Evolutionary conservation across 2,329 filamentous ascomycete species (phyloP), one percentile per base, ranked within the genome.

Genomic region (Fusarium sp.): DNA sequence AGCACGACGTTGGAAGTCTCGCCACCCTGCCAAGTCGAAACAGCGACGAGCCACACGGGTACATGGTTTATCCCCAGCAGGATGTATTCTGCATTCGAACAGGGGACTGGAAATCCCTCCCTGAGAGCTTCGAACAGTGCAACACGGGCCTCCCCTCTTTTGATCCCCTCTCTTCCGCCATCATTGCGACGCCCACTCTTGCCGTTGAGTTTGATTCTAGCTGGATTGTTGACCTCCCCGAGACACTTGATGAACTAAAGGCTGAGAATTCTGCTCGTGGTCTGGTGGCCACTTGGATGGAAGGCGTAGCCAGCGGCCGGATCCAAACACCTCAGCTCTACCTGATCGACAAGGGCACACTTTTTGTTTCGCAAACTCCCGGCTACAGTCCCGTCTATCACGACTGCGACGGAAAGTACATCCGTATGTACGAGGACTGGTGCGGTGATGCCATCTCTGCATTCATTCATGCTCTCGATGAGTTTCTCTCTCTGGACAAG

Each of bases 161-260:
- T 12, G 2, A 2, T 54, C 35, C 14, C 0, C 24, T 28, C 1
- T 4, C 20, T 14, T n/a, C 35, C 1, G 26, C 35, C 2, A 5
- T 7, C 2, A 3, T 54, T n/a, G 3, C 35, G 11, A 14, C 13
- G 1, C 1, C 0, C 3, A 22, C 0, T 0, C 35, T 54, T 5
- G 51, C 51, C 5, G 18, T 39, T 5, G 35, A 54, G 7, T n/a
- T 38, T n/a, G 35, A 38, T n/a, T 38, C 3, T 7, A 26, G 24
- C 13, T 54, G 51, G 51, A 22, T 20, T 2, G 7, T 36, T 6
- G 51, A 54, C 5, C 10, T 54, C 0, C 33, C 35, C 1, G 5
- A 20, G 5, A 54, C 35, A 2, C 3, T 54, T 2, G 3, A 3
- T 2, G 24, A 54, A 10, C 10, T 54, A 2, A 54, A 54, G 22